Evolutionary conservation across 2,329 filamentous ascomycete genomes (phyloP).

Genomic region (Ophiostoma piceae): DNA sequence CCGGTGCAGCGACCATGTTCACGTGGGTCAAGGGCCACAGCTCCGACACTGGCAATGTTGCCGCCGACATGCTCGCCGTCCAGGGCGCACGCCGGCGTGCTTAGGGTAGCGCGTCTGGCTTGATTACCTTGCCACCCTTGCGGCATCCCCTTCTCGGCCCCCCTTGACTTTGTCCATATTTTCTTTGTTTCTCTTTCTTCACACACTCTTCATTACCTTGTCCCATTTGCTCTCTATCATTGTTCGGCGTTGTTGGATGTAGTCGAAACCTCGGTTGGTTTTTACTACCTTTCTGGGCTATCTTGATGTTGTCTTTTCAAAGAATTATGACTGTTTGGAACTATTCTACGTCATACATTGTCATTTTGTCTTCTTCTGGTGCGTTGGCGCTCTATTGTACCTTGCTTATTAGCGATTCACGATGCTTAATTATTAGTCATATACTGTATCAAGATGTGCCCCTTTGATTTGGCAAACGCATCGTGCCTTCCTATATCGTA

Average conservation of each 20-base stretch:
- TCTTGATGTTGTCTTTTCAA: background rate
- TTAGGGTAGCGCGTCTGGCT: background rate
- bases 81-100: conserved; percentile 46
- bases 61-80: conserved; percentile 74
- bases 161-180: background rate
- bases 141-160: background rate
- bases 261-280: background rate
- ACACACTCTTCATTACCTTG: background rate
- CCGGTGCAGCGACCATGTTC: conserved; percentile 62
- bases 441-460: background rate
- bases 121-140: background rate
- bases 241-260: background rate
- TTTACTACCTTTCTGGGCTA: background rate
- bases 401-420: background rate
- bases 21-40: conserved; percentile 88
- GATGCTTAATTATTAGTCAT: background rate
- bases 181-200: background rate
- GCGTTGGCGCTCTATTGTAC: background rate
- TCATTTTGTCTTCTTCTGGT: background rate
- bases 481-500: background rate
- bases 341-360: background rate
- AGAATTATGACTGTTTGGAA: background rate
- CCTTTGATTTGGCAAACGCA: background rate
- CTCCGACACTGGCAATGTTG: conserved; percentile 66
- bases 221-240: background rate